Evolutionary conservation across 352 stramenopile genomes (phyloP).

Genomic region (Phytophthora constricta): DNA sequence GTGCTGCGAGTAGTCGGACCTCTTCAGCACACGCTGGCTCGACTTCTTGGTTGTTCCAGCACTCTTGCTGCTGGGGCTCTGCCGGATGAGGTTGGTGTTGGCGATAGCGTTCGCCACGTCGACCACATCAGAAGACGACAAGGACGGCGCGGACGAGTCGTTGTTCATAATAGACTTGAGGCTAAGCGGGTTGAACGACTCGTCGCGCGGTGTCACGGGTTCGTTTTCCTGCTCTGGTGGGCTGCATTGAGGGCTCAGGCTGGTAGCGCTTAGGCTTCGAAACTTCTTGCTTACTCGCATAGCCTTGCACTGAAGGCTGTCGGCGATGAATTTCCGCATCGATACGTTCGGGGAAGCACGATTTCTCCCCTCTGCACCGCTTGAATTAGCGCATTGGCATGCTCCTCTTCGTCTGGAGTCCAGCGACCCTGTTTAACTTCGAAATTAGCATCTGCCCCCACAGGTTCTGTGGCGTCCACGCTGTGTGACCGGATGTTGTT

Average conservation of each 20-base stretch:
- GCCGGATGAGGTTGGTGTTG: slow-evolving; percentile 29
- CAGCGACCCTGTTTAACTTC: slow-evolving; percentile 61
- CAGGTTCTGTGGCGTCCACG: slow-evolving; percentile 15
- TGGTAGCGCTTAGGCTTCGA: slow-evolving; percentile 43
- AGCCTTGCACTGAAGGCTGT: slow-evolving; percentile 65
- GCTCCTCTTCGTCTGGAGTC: slow-evolving; percentile 65
- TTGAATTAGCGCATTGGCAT: slow-evolving; percentile 60
- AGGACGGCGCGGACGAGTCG: slow-evolving; percentile 32
- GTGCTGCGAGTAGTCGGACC: slow-evolving; percentile 83
- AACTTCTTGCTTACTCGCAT: slow-evolving; percentile 80
- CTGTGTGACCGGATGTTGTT: slow-evolving; percentile 24
- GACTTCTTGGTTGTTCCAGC: slow-evolving; percentile 38
- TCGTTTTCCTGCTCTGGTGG: slow-evolving; percentile 11
- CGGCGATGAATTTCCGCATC: slow-evolving; percentile 62
- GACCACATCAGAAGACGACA: slow-evolving; percentile 20
- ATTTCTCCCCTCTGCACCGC: slow-evolving; percentile 53
- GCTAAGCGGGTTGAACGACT: slow-evolving; percentile 69
- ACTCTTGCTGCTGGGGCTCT: slow-evolving; percentile 28
- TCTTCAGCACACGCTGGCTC: slow-evolving; percentile 65
- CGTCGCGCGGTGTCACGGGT: slow-evolving; percentile 12
- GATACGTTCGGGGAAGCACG: slow-evolving; percentile 58
- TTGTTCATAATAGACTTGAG: slow-evolving; percentile 84
- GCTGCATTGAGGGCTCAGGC: slow-evolving; percentile 19
- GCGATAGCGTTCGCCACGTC: slow-evolving; percentile 32
- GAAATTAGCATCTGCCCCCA: slow-evolving; percentile 21